Evolutionary conservation across 805 yeast genomes (phyloP), one percentile per base, ranked within the genome.

Genomic region (Kregervanrija delftensis): DNA sequence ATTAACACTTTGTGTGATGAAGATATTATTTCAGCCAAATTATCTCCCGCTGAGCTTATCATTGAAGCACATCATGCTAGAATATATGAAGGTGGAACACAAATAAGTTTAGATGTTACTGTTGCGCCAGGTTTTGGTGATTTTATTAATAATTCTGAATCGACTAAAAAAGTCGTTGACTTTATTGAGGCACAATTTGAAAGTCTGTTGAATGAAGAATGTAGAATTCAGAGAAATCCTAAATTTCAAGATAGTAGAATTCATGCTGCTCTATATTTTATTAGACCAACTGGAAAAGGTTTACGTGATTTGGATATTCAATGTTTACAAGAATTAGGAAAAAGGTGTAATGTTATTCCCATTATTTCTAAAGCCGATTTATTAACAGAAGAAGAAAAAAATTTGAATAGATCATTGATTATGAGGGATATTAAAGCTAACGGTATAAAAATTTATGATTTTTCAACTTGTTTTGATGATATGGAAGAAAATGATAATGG

Each of bases 201-300:
- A 73, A 66, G 66, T 72, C 74, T 77, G 72, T 74, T 54, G 86
- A 86, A 66, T 82, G 85, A 60, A 83, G 86, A 65, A 81, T 81
- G 67, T 82, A 86, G 43, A 60, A 73, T 58, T 69, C 88, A 53
- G 49, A 53, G 62, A 66, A 67, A 63, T 11, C 53, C 56, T 2
- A 49, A 53, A 17, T 71, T 70, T 43, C 60, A 59, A 14, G 98
- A 91, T 59, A 65, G 74, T 49, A 71, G 96, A 39, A 82, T 90
- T 39, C 96, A 91, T 67, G 86, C 83, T 30, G 86, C 95, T 55
- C 62, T 91, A 40, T 91, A 88, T 65, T 86, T 91, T 60, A 72
- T 91, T 44, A 73, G 82, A 13, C 90, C 96, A 1, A 74, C 83
- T 2, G 81, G 82, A 39, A 77, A 73, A 52, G 76, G 82, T 2